A percentile compares a stretch with the other conserved stretches of the same genome.
Evolutionary conservation across 2,329 filamentous ascomycete genomes (phyloP).

Genomic region (Coniochaeta prunicola): DNA sequence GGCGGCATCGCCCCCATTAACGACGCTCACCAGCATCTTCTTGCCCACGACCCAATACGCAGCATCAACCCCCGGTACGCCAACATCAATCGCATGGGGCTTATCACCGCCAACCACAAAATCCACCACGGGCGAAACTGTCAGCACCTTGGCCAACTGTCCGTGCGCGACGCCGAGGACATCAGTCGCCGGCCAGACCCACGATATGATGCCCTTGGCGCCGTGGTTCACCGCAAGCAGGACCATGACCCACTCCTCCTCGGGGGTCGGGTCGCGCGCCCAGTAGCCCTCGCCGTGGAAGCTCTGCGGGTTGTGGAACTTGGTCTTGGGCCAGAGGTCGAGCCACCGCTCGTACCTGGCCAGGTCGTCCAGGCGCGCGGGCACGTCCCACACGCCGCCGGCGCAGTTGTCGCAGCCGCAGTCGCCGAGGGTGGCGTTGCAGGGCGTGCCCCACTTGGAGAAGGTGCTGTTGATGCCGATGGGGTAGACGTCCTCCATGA

Average conservation of each 20-base stretch:
- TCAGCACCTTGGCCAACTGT: conserved; percentile 29
- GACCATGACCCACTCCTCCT: conserved; percentile 37
- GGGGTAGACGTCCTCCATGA: conserved; percentile 55
- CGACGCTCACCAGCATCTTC: conserved; percentile 27
- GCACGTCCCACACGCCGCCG: conserved; percentile 45
- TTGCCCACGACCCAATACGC: conserved; percentile 24
- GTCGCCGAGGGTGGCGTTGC: conserved; percentile 52
- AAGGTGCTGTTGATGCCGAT: conserved; percentile 48
- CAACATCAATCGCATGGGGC: conserved; percentile 9
- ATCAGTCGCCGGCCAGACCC: conserved; percentile 35
- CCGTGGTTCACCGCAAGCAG: conserved; percentile 37
- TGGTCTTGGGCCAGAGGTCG: conserved; percentile 33
- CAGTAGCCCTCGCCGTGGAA: conserved; percentile 42
- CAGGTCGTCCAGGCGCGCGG: conserved; percentile 30
- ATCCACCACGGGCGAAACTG: conserved; percentile 25
- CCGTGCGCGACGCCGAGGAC: conserved; percentile 29
- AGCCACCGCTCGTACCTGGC: conserved; percentile 30
- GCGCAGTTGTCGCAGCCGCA: conserved; percentile 57
- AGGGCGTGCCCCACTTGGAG: conserved; percentile 47
- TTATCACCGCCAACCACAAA: conserved; percentile 28
- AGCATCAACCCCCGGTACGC: conserved; percentile 22
- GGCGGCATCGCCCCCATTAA: conserved; percentile 22
- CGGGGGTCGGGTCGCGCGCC: conserved; percentile 33
- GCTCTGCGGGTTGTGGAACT: conserved; percentile 37
- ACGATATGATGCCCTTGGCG: conserved; percentile 34